Evolutionary conservation across 805 yeast species (phyloP).

Genomic region (Metschnikowia proteae): DNA sequence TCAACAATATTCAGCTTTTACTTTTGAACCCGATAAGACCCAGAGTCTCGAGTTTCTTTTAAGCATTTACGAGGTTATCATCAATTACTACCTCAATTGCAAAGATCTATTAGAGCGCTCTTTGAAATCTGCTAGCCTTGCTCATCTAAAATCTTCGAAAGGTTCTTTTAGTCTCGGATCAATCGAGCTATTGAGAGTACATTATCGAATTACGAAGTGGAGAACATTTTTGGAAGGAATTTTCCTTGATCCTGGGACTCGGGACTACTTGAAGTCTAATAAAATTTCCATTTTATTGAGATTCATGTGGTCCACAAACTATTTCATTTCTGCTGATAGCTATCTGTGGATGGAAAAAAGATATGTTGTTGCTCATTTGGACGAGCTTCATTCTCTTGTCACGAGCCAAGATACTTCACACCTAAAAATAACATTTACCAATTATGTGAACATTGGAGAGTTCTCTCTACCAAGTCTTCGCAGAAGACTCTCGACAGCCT

Average conservation of each 20-base stretch:
- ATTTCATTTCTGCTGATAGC: conserved; percentile 21
- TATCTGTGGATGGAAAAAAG: conserved; percentile 30
- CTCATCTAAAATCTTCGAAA: conserved; percentile 15
- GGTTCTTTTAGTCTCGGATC: conserved; percentile 31
- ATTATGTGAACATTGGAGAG: conserved; percentile 57
- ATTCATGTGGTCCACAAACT: conserved; percentile 31
- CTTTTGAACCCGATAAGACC: background rate
- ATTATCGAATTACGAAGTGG: conserved; percentile 51
- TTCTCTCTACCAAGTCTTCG: conserved; percentile 49
- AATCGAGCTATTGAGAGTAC: conserved; percentile 36
- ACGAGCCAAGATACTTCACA: background rate
- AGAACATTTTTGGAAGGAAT: background rate
- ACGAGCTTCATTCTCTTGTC: conserved; percentile 35
- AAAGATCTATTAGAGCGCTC: conserved; percentile 25
- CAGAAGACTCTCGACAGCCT: conserved; percentile 65
- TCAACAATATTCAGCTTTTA: conserved; percentile 4
- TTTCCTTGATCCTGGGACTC: background rate
- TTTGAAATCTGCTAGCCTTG: conserved; percentile 19
- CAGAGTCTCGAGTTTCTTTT: conserved; percentile 26
- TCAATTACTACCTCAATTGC: conserved; percentile 38
- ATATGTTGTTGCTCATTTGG: conserved; percentile 32
- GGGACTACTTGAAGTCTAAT: background rate
- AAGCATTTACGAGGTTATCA: conserved; percentile 44
- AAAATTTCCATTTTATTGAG: conserved; percentile 7
- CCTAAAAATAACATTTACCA: conserved; percentile 45